Base-by-base conservation (phyloP, 257 asterid genomes). In the Capsicum baccatum region DNA sequence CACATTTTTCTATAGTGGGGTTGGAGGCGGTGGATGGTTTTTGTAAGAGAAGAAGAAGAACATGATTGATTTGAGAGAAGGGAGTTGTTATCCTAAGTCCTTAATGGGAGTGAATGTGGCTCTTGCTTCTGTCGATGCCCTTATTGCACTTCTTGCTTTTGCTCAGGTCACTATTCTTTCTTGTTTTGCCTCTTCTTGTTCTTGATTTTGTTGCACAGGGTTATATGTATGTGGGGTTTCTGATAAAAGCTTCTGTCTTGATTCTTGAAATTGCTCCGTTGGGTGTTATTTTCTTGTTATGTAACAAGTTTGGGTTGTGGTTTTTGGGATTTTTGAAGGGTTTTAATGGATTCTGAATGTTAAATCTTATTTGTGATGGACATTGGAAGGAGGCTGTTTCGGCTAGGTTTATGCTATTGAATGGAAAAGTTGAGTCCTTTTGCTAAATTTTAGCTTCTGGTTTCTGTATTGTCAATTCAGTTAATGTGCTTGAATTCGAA, bases 61-160 rank as follows among this genome's bases (percentile, higher is more conserved):
- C 84, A 94, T 92, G 95, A 69, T 88, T 89, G 91, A 91, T 90
- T 85, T 87, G 93, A 89, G 92, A 85, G 92, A 79, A 17, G 88
- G 90, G 88, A 83, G 87, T 86, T 91, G 97, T 91, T 92, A 89
- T 84, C 89, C 97, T 7, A 83, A 92, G 88, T 83, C 90, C 64
- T 91, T 92, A 87, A 91, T 84, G 86, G 97, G 91, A 78, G 97
- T 91, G 87, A 86, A 89, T 87, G 88, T 89, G 68, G 94, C 87
- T 8, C 90, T 94, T 71, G 98, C 97, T 87, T 89, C 37, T 83
- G 90, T 91, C 84, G 94, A 92, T 89, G 95, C 92, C 35, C 58
- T 92, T 39, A 90, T 94, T 91, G 94, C 97, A n/a, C 39, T 89
- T 84, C 67, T 94, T 67, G 93, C 98, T 84, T 88, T 94, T 57